Conservation (phyloP, 2,329 filamentous ascomycete species). For the Alternaria burnsii region DNA sequence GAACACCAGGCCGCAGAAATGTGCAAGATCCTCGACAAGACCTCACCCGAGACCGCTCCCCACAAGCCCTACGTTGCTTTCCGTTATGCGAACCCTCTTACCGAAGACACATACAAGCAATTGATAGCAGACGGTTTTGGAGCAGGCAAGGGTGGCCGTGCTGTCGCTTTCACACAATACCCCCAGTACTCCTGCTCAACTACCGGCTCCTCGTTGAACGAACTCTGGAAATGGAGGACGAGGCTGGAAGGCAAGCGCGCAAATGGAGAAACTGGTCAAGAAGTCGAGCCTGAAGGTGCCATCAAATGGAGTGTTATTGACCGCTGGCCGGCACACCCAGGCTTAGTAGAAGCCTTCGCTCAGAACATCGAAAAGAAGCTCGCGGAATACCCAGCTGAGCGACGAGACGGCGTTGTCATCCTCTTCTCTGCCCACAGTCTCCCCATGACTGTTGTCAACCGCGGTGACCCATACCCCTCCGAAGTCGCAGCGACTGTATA, state of each 20-base stretch:
- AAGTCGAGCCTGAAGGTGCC: constrained; percentile 66
- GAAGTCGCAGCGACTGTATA: constrained; percentile 96
- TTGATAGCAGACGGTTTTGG: constrained; percentile 91
- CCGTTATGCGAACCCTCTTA: constrained; percentile 91
- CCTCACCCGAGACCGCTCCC: constrained; percentile 90
- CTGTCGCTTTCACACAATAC: constrained; percentile 97
- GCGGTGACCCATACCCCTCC: constrained; percentile 93
- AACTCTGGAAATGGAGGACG: constrained; percentile 96
- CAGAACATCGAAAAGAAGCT: constrained; percentile 89
- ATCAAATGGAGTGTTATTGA: constrained; percentile 99
- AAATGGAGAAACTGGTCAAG: constrained; percentile 48
- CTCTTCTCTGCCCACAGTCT: constrained; percentile 95
- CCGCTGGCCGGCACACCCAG: constrained; percentile 91
- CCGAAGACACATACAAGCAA: constrained; percentile 88
- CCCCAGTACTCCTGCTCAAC: constrained; percentile 98
- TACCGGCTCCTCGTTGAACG: constrained; percentile 93
- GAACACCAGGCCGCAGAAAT: constrained; percentile 93
- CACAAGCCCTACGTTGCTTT: constrained; percentile 99
- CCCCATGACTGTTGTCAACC: constrained; percentile 96
- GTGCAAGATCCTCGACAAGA: constrained; percentile 94
- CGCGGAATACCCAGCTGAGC: constrained; percentile 81
- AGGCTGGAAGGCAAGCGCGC: constrained; percentile 80
- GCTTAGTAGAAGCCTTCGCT: constrained; percentile 90
- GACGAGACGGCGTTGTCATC: constrained; percentile 80
- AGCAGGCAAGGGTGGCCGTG: constrained; percentile 85